Conservation (phyloP, 176 grass and related monocot genomes). For the Eragrostis nindensis region DNA sequence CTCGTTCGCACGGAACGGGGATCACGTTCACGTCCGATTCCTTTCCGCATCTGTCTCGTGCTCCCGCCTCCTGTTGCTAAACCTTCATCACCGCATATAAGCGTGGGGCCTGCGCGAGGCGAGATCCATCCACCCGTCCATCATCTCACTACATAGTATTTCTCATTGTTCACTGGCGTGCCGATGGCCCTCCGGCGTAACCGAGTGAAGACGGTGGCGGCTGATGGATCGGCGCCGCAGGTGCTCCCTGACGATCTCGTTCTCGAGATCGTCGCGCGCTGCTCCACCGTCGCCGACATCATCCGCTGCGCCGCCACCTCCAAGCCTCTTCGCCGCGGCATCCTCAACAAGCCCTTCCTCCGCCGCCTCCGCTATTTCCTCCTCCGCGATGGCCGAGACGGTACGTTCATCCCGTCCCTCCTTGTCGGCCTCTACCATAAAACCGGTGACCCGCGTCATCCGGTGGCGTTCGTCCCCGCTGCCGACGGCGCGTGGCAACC, state of each 20-base stretch:
- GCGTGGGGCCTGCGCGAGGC: no score
- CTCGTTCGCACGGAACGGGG: neutral
- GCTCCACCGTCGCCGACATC: neutral
- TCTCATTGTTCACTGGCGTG: no score
- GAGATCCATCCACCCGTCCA: no score
- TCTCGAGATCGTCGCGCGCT: slow-evolving; percentile 21
- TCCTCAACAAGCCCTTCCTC: neutral
- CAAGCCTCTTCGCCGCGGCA: neutral
- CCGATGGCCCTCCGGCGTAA: neutral
- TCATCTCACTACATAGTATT: no score
- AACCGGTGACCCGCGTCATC: neutral
- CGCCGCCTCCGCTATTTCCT: neutral
- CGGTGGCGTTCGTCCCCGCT: neutral
- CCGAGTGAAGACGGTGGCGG: neutral
- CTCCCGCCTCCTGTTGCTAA: neutral
- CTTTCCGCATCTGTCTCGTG: neutral
- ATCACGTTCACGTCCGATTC: neutral
- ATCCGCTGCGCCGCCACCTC: slow-evolving; percentile 12
- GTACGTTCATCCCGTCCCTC: neutral
- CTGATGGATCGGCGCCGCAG: neutral
- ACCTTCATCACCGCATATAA: no score
- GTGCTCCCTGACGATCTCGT: slow-evolving; percentile 21
- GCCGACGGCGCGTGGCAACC: neutral
- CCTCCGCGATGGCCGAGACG: neutral
- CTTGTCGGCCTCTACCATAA: neutral